Conservation (phyloP, 2,329 filamentous ascomycete species). For the Fusarium begoniae region DNA sequence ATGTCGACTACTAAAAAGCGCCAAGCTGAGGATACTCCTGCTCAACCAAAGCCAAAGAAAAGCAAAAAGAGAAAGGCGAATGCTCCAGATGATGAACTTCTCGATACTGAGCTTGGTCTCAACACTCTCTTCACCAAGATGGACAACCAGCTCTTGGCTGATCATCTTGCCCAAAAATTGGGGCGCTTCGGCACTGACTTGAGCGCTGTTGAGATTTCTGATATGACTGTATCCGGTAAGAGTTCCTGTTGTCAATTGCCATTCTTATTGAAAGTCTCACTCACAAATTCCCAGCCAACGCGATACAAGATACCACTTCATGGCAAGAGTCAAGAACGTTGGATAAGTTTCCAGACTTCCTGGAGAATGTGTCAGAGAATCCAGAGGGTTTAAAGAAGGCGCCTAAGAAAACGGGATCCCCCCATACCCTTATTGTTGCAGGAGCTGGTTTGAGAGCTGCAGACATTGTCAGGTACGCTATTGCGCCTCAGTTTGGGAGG, state of each 20-base stretch:
- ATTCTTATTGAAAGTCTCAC: background rate
- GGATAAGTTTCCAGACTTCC: constrained; percentile 79
- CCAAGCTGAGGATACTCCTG: constrained; percentile 59
- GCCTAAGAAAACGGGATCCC: constrained; percentile 74
- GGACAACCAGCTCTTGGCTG: constrained; percentile 84
- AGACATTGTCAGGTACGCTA: constrained; percentile 75
- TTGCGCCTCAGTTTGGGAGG: too few species aligned
- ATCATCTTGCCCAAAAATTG: constrained; percentile 84
- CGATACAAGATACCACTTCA: constrained; percentile 81
- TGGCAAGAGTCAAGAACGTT: constrained; percentile 74
- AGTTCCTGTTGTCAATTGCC: background rate
- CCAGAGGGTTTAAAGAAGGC: constrained; percentile 69
- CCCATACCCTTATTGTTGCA: constrained; percentile 90
- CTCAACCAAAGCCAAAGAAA: constrained; percentile 53
- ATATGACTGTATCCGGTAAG: constrained; percentile 81
- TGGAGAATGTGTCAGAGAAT: constrained; percentile 72
- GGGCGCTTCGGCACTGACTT: constrained; percentile 81
- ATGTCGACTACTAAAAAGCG: constrained; percentile 64
- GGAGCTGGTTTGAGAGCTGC: constrained; percentile 86
- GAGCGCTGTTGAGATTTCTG: constrained; percentile 84
- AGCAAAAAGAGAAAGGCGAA: constrained; percentile 66
- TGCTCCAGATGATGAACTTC: constrained; percentile 62
- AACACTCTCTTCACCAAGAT: constrained; percentile 84
- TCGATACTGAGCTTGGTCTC: constrained; percentile 76
- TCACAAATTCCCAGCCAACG: constrained; percentile 62